Conservation (phyloP, 352 stramenopile species). For the Pythium sukuiense region DNA sequence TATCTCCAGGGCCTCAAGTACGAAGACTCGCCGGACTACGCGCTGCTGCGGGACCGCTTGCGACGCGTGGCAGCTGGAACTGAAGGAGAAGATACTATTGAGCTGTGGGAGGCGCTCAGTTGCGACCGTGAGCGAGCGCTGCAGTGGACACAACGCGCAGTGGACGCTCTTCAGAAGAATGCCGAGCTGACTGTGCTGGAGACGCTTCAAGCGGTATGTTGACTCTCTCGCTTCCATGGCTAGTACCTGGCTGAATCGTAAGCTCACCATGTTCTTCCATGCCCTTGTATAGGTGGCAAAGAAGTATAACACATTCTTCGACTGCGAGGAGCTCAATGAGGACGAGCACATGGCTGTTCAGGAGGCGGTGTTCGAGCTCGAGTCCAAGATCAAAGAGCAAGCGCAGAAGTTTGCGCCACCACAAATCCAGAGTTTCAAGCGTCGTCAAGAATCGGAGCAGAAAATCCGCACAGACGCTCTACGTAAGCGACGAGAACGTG, state of each 20-base stretch:
- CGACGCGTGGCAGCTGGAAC: conserved; percentile 35
- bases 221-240: background rate
- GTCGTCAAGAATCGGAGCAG: conserved; percentile 73
- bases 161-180: conserved; percentile 45
- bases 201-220: conserved; percentile 45
- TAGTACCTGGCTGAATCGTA: background rate
- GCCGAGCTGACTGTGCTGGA: conserved; percentile 38
- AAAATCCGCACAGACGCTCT: conserved; percentile 72
- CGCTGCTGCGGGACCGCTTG: conserved; percentile 38
- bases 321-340: conserved; percentile 40
- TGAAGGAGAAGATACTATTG: conserved; percentile 43
- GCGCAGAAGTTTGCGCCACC: conserved; percentile 53
- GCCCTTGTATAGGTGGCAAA: conserved; percentile 47
- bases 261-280: background rate
- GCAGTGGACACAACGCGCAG: conserved; percentile 53
- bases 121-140: conserved; percentile 53
- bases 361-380: conserved; percentile 63
- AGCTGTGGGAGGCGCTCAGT: conserved; percentile 44
- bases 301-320: conserved; percentile 81
- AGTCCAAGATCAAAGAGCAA: conserved; percentile 49
- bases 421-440: conserved; percentile 85
- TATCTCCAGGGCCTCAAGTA: conserved; percentile 78
- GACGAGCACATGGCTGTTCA: conserved; percentile 66
- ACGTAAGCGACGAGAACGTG: conserved; percentile 69
- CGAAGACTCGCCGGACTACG: conserved; percentile 73